phyloP scores from a whole-genome alignment of 768 basidiomycete genomes.

The Suillus subalutaceus region DNA sequence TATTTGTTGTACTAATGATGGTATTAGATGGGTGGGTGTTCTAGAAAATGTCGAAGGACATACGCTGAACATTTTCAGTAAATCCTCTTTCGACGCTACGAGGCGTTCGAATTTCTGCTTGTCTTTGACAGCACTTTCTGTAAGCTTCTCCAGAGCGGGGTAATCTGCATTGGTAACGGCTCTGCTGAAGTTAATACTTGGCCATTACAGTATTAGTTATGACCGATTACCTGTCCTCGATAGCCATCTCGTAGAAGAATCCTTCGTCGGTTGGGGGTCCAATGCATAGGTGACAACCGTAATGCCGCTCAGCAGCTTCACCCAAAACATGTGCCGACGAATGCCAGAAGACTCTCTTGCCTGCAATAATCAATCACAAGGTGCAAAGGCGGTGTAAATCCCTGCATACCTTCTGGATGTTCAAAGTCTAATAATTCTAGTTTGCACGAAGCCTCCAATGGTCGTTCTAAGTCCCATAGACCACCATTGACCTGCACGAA shows the following conservation, averaged over 20 bases:
- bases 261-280: constrained; percentile 98
- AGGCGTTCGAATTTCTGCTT: constrained; percentile 97
- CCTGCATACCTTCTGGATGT: constrained; percentile 70
- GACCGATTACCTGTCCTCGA: constrained; percentile 64
- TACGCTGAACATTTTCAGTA: constrained; percentile 95
- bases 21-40: constrained; percentile 10
- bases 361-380: constrained; percentile 37
- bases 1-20: constrained; percentile 91
- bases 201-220: background rate
- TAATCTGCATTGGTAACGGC: constrained; percentile 84
- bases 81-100: constrained; percentile 90
- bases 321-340: constrained; percentile 98
- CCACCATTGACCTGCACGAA: constrained; percentile 69
- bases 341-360: constrained; percentile 99
- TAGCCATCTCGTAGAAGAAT: constrained; percentile 99
- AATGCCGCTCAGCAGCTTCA: constrained; percentile 94
- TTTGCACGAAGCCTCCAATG: constrained; percentile 82
- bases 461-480: constrained; percentile 95
- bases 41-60: constrained; percentile 28
- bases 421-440: constrained; percentile 93
- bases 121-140: constrained; percentile 89
- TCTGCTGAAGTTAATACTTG: constrained; percentile 38
- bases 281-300: constrained; percentile 95
- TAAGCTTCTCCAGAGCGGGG: constrained; percentile 84
- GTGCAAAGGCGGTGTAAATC: constrained; percentile 1